Percentiles rank a stretch among this genome's conserved stretches.
Evolutionary conservation across 257 asterid genomes (phyloP).

Genomic region (Nicotiana obtusifolia): DNA sequence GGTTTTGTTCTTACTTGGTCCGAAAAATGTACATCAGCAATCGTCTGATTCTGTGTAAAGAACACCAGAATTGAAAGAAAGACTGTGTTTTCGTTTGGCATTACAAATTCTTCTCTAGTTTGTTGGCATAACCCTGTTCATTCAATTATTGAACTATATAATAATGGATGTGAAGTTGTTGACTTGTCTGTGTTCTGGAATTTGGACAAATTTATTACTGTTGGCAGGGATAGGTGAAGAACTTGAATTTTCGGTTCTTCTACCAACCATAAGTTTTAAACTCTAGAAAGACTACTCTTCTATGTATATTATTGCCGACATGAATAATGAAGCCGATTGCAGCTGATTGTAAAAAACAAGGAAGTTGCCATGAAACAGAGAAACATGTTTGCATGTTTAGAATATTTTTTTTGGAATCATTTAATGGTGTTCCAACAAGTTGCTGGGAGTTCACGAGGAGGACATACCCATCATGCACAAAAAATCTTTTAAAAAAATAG

Average conservation of each 20-base stretch:
- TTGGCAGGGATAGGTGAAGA: background rate
- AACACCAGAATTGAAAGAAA: constrained; percentile 3
- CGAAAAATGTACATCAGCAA: background rate
- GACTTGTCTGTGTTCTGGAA: constrained; percentile 1
- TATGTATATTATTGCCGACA: constrained; percentile 1
- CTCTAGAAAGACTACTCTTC: background rate
- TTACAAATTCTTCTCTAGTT: background rate
- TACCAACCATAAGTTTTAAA: background rate
- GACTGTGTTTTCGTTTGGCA: background rate
- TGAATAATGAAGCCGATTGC: constrained; percentile 9
- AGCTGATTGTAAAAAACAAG: background rate
- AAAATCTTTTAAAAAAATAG: background rate
- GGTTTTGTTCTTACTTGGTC: background rate
- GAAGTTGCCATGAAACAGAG: constrained; percentile 1
- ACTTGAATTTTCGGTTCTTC: background rate
- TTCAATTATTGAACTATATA: background rate
- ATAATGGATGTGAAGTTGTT: background rate
- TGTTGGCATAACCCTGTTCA: background rate
- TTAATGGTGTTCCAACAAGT: background rate
- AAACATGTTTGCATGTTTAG: background rate
- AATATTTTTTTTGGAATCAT: background rate
- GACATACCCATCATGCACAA: background rate
- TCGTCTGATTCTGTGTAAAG: background rate
- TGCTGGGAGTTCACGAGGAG: constrained; percentile 7
- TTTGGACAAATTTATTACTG: background rate